These are phyloP conservation scores for Xylariaceae sp. DNA, from an alignment of 2,329 filamentous ascomycete species.

Conservation along the genomic window DNA sequence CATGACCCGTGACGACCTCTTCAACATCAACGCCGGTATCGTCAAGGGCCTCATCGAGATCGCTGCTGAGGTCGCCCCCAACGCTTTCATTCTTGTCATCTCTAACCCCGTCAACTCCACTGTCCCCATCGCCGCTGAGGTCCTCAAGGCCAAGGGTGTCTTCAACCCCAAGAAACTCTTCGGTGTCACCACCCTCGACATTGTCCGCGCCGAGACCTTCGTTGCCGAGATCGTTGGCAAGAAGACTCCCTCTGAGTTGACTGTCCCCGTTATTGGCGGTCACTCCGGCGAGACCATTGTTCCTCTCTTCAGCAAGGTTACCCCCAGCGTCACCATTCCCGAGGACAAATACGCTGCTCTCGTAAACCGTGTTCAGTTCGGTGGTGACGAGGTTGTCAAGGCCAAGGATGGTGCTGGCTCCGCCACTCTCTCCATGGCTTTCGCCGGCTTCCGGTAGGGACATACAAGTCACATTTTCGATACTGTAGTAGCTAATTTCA, in stretches of 20 bases:
- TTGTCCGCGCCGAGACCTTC: slow-evolving; percentile 97
- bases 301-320: slow-evolving; percentile 88
- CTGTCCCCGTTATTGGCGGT: slow-evolving; percentile 88
- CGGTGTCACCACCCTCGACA: slow-evolving; percentile 96
- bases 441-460: slow-evolving; percentile 81
- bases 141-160: slow-evolving; percentile 86
- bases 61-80: slow-evolving; percentile 80
- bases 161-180: slow-evolving; percentile 96
- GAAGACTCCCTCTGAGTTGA: slow-evolving; percentile 75
- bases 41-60: slow-evolving; percentile 90
- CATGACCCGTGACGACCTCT: slow-evolving; percentile 98
- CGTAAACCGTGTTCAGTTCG: slow-evolving; percentile 94
- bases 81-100: slow-evolving; percentile 93
- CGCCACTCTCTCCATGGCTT: slow-evolving; percentile 90
- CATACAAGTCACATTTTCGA: background rate
- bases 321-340: slow-evolving; percentile 73
- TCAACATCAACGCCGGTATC: slow-evolving; percentile 99
- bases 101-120: slow-evolving; percentile 99
- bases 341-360: slow-evolving; percentile 85
- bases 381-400: slow-evolving; percentile 94
- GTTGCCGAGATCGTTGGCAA: slow-evolving; percentile 79
- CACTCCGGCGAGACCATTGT: slow-evolving; percentile 99
- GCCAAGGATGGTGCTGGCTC: slow-evolving; percentile 89
- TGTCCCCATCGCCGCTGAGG: slow-evolving; percentile 93
- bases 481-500: slow-evolving; percentile 14